phyloP scores from a whole-genome alignment of 2,329 filamentous ascomycete species.

The Colletotrichum sp. region DNA sequence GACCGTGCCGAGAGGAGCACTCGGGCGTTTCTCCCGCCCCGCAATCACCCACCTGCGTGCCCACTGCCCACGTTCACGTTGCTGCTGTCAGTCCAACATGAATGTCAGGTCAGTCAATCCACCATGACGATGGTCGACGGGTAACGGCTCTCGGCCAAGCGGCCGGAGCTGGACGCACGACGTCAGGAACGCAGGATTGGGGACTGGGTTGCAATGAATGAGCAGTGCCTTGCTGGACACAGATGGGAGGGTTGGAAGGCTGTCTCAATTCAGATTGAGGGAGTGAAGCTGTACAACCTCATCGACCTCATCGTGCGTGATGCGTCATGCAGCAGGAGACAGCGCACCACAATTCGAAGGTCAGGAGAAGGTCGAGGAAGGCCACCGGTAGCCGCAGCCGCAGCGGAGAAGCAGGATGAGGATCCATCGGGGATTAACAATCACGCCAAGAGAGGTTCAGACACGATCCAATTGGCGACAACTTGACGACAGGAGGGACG shows the following conservation, averaged over 20 bases:
- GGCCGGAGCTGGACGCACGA: neutral
- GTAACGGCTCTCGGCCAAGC: slow-evolving; percentile 8
- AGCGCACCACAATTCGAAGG: neutral
- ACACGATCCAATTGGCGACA: neutral
- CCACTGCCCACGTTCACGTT: neutral
- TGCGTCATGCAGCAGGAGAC: neutral
- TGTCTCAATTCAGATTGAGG: neutral
- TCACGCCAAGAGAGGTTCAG: neutral
- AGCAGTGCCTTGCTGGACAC: neutral
- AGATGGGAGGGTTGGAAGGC: neutral
- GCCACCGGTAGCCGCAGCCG: neutral
- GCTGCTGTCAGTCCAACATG: neutral
- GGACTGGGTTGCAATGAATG: slow-evolving; percentile 6
- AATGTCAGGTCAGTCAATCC: neutral
- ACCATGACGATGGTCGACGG: slow-evolving; percentile 2
- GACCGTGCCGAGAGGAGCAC: neutral
- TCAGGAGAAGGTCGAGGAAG: neutral
- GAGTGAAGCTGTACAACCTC: slow-evolving; percentile 18
- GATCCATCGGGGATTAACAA: neutral
- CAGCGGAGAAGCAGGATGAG: neutral
- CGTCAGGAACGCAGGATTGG: slow-evolving; percentile 12
- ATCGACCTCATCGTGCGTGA: slow-evolving; percentile 21
- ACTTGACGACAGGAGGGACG: neutral
- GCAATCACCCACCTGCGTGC: neutral
- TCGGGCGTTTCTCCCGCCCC: neutral